Conservation (phyloP, 495 filamentous ascomycete genomes). For the Astrothelium macrocarpum region DNA sequence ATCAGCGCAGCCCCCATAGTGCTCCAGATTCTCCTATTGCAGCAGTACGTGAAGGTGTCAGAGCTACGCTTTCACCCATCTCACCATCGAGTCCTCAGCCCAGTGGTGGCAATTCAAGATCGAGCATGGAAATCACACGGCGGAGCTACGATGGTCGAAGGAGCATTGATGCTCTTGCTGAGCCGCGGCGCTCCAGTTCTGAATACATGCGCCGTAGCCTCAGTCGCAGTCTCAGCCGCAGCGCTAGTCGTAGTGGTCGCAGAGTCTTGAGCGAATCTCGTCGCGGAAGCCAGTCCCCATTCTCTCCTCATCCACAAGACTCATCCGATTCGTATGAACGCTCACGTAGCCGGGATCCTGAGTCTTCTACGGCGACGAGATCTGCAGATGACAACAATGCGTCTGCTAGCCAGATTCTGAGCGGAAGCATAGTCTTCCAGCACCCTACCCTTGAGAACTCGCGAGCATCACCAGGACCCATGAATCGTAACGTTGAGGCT, state of each 20-base stretch:
- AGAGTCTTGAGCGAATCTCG: slow-evolving; percentile 33
- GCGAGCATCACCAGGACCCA: slow-evolving; percentile 1
- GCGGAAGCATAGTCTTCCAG: slow-evolving; percentile 78
- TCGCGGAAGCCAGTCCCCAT: slow-evolving; percentile 31
- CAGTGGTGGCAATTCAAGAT: slow-evolving; percentile 33
- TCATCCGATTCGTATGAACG: slow-evolving; percentile 72
- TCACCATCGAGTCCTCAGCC: slow-evolving; percentile 40
- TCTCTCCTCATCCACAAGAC: slow-evolving; percentile 46
- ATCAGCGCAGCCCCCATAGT: slow-evolving; percentile 20
- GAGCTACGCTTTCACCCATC: slow-evolving; percentile 50
- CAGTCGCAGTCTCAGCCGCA: slow-evolving; percentile 33
- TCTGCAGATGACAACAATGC: slow-evolving; percentile 63
- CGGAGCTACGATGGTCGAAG: slow-evolving; percentile 26
- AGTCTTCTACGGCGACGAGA: slow-evolving; percentile 59
- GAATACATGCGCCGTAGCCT: slow-evolving; percentile 6
- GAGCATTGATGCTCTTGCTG: slow-evolving; percentile 21
- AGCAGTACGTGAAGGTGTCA: slow-evolving; percentile 52
- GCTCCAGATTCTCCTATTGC: slow-evolving; percentile 26
- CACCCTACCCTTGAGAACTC: slow-evolving; percentile 56
- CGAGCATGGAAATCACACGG: slow-evolving; percentile 28
- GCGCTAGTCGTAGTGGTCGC: slow-evolving; percentile 45
- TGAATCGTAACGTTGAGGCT: slow-evolving; percentile 4
- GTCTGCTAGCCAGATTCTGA: slow-evolving; percentile 84
- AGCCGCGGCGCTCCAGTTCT: slow-evolving; percentile 33
- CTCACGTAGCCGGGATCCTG: slow-evolving; percentile 58